Conservation (phyloP, 2,329 filamentous ascomycete genomes). For the Penicillium occitanis region DNA sequence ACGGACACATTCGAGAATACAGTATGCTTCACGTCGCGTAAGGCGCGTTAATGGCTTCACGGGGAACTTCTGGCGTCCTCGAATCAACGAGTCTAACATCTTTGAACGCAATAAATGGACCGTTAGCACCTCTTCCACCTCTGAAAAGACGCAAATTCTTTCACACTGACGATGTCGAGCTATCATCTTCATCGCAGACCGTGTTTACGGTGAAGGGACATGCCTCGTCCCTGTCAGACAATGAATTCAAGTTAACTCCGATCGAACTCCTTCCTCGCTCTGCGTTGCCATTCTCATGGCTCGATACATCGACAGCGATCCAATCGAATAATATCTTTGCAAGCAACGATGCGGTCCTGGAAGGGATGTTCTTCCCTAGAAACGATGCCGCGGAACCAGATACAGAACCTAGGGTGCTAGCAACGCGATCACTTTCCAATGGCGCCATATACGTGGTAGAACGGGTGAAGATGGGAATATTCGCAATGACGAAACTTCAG, state of each 20-base stretch:
- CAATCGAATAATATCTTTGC: constrained; percentile 40
- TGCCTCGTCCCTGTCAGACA: constrained; percentile 36
- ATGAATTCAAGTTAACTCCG: constrained; percentile 37
- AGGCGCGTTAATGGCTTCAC: constrained; percentile 40
- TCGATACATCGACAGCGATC: constrained; percentile 35
- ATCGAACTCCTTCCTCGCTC: constrained; percentile 39
- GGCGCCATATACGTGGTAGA: constrained; percentile 41
- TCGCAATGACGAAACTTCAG: constrained; percentile 40
- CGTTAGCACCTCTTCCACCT: constrained; percentile 23
- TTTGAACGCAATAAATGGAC: constrained; percentile 32
- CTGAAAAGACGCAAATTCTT: constrained; percentile 38
- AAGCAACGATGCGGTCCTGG: constrained; percentile 39
- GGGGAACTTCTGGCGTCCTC: constrained; percentile 31
- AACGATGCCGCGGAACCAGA: not conserved
- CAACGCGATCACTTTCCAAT: constrained; percentile 32
- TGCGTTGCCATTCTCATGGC: constrained; percentile 41
- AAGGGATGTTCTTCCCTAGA: constrained; percentile 29
- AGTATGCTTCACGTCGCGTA: constrained; percentile 28
- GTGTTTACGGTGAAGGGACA: constrained; percentile 38
- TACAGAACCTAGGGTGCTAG: constrained; percentile 34
- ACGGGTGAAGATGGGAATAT: constrained; percentile 40
- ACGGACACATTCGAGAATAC: constrained; percentile 3
- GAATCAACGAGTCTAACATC: constrained; percentile 36
- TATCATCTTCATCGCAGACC: constrained; percentile 21
- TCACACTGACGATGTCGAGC: constrained; percentile 19